Base-by-base conservation (phyloP, 306 rosid species). In the Quercus aquifolioides region DNA sequence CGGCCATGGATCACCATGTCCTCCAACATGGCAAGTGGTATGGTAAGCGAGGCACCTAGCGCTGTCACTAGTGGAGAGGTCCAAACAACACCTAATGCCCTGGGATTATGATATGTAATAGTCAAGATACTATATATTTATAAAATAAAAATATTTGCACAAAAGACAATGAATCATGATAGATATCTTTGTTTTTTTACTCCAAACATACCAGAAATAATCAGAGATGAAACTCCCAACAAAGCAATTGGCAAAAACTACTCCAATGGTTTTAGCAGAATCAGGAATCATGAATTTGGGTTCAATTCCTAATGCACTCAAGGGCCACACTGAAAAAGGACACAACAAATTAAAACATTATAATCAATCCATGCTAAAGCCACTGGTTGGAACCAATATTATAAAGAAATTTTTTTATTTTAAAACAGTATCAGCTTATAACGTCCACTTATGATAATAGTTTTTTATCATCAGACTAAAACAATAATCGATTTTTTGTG, bases 81-180 rank as follows among this genome's bases (percentile, higher is more conserved):
- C 85, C 85, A 82, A 65, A 76, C 81, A 76, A 82, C 81, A 55
- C 73, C 85, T 71, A 82, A 72, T 5, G 81, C 85, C 85, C 85
- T 75, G 75, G 43, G 18, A 20, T 33, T 17, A 17, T 35, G 62
- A 12, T 60, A 68, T 4, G 10, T 10, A 2, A 46, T 46, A 11
- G 52, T 46, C 14, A 8, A 46, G 51, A 46, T 1, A 6, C 41
- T 35, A 35, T 35, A 35, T 35, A 35, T 35, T 35, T 35, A 35
- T 6, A 35, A 35, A 35, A 35, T 6, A 35, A 35, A 35, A 35
- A 35, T 35, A 35, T 35, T 35, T 20, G 52, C 21, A 43, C 35
- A 57, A 20, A 33, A 55, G 13, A 21, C 41, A 35, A 35, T 35
- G 41, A 35, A 35, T 35, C 41, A 35, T 8, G 60, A 52, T 46